Evolutionary conservation across 495 filamentous ascomycete species (phyloP).

Genomic region (Neurospora sp.): DNA sequence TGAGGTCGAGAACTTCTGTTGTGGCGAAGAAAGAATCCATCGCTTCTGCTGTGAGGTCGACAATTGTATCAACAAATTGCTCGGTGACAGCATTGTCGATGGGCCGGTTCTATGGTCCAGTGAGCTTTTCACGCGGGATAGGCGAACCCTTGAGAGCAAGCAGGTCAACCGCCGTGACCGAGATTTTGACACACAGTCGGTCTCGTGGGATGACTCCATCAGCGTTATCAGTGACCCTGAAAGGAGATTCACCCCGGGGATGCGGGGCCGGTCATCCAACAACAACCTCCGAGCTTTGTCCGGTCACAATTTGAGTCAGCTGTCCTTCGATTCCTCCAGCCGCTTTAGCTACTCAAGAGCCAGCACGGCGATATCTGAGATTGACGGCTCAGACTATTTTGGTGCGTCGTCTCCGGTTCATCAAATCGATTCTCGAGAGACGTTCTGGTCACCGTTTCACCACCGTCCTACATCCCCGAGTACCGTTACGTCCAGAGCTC

Average conservation of each 20-base stretch:
- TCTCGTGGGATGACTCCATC: conserved; percentile 40
- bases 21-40: conserved; percentile 90
- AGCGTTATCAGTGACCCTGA: conserved; percentile 46
- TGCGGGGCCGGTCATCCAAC: conserved; percentile 3
- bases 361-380: conserved; percentile 48
- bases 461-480: conserved; percentile 50
- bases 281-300: conserved; percentile 45
- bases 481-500: conserved; percentile 43
- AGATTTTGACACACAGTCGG: conserved; percentile 26
- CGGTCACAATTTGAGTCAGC: conserved; percentile 46
- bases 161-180: conserved; percentile 22
- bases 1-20: conserved; percentile 87
- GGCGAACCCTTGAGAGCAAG: conserved; percentile 60
- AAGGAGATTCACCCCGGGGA: conserved; percentile 19
- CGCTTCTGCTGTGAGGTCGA: conserved; percentile 88
- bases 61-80: conserved; percentile 73
- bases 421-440: conserved; percentile 66
- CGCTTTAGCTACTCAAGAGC: conserved; percentile 49
- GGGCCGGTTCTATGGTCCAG: conserved; percentile 90
- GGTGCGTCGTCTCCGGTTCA: conserved; percentile 57
- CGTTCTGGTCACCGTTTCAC: conserved; percentile 82
- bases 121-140: conserved; percentile 74
- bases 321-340: conserved; percentile 54
- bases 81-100: conserved; percentile 77
- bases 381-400: conserved; percentile 63